Evolutionary conservation across 2,329 filamentous ascomycete genomes (phyloP).

Genomic region (Dothistroma pini): DNA sequence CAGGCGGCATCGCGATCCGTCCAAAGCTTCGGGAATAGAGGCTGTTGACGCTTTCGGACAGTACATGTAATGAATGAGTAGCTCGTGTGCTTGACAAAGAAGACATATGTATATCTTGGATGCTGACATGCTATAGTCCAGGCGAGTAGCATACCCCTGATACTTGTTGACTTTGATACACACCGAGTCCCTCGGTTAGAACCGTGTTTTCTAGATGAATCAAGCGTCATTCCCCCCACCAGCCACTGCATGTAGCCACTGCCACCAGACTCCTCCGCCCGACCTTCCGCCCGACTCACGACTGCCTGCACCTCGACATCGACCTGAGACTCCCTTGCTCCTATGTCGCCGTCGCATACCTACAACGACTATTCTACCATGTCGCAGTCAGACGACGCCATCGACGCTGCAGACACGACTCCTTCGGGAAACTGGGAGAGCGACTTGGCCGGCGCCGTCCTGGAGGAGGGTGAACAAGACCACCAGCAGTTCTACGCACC

Average conservation of each 20-base stretch:
- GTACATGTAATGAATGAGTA: not conserved
- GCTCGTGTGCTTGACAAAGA: not conserved
- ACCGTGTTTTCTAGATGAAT: not conserved
- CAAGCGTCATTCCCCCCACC: not conserved
- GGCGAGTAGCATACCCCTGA: not conserved
- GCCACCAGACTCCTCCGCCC: too few relatives aligned
- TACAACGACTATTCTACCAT: not conserved
- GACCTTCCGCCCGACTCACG: not conserved
- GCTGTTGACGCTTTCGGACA: not conserved
- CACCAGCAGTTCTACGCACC: conserved; percentile 53
- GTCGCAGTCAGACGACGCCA: conserved; percentile 10
- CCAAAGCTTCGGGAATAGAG: not conserved
- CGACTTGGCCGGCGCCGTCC: not conserved
- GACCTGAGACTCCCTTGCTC: not conserved
- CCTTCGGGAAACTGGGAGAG: conserved; percentile 3
- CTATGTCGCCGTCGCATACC: not conserved
- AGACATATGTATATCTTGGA: not conserved
- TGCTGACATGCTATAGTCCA: not conserved
- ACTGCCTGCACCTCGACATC: not conserved
- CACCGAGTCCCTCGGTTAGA: not conserved
- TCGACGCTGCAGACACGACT: not conserved
- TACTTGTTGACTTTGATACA: not conserved
- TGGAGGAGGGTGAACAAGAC: conserved; percentile 9
- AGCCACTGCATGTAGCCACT: not conserved
- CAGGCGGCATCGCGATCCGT: not conserved